Evolutionary conservation across 2,329 filamentous ascomycete species (phyloP), one percentile per base, ranked within the genome.

Genomic region (Aspergillus tubingensis): DNA sequence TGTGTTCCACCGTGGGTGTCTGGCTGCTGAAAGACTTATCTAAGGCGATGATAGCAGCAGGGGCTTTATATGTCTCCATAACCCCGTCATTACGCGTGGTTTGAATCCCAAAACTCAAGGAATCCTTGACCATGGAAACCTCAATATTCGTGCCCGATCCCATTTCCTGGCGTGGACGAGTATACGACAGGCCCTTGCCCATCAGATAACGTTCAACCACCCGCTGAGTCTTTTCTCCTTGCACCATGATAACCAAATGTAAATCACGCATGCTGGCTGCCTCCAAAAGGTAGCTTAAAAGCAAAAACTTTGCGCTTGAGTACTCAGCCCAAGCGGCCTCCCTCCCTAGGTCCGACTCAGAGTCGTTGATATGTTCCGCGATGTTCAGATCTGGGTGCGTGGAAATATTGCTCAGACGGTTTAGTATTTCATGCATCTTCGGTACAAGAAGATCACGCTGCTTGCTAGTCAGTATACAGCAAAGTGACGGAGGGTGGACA

Each of bases 281-380:
- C 44, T 79, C 72, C 27, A 80, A 71, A 13, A 81, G 68, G 57
- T 77, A 73, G n/a, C 76, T 75, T 4, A 81, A 69, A 19, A 81
- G 74, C 19, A 75, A 67, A 47, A 81, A 81, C 62, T 81, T 81
- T 8, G 78, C 73, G 52, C 79, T 80, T 7, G 77, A 79, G 62
- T 81, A 80, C 57, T 81, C 78, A 4, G 78, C 79, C 76, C 79
- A 81, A 4, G 75, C 68, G 5, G 79, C 76, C 61, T 80, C 74
- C 57, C 76, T 73, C 48, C 69, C 63, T 6, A 75, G 66, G 38
- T 77, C 72, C 2, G 72, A 64, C 11, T 74, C 67, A 8, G 71
- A 65, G 15, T 70, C 70, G 51, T 70, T 73, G n/a, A 77, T 67
- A 55, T 78, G 74, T 8, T 75, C 72, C 2, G 71, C 67, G 7